Base-by-base conservation (phyloP, 805 yeast genomes). In the Kuraishia ogatae region DNA sequence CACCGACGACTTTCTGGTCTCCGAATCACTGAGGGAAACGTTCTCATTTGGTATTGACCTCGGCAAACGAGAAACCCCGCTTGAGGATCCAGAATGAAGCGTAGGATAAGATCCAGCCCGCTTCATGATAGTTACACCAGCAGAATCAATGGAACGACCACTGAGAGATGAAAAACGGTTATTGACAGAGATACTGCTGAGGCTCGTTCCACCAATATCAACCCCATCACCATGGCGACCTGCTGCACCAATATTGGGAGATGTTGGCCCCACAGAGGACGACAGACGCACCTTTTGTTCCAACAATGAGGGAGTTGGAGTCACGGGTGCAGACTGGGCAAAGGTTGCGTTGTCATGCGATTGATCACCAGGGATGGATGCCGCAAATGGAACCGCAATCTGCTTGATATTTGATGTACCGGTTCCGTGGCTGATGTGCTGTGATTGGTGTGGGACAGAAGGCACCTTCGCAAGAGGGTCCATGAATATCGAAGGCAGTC, bases 391-490 rank as follows among this genome's bases (percentile, higher is more conserved):
- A 8, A 46, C 13, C 15, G 19, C 24, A 46, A 15, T 4, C 22
- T 11, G 49, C 22, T 22, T 22, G 13, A 10, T 3, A 20, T 5
- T 5, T 5, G 29, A 10, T 26, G 10, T 10, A 26, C 10, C 10
- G 29, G 5, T 6, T 6, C 29, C 10, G 10, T 26, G 29, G 5
- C 29, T 10, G 10, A 5, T 20, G 22, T 20, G 24, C 15, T 13
- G 49, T 20, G 49, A 23, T 3, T 46, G 10, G 15, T 4, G 15
- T 7, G 39, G 52, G 6, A 28, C 22, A n/a, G 52, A 29, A 26
- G 52, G 76, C 2, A 63, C 71, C 1, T 79, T 75, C 1, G 80
- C 79, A 55, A 79, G 68, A 0, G 84, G 84, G 58, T 79, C 84
- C 54, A 71, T 66, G 39, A 76, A 69, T 46, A 79, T 66, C 11